These are phyloP conservation scores for Wickerhamomyces subpelliculosus DNA, from an alignment of 805 yeast genomes.

Conservation along the genomic window DNA sequence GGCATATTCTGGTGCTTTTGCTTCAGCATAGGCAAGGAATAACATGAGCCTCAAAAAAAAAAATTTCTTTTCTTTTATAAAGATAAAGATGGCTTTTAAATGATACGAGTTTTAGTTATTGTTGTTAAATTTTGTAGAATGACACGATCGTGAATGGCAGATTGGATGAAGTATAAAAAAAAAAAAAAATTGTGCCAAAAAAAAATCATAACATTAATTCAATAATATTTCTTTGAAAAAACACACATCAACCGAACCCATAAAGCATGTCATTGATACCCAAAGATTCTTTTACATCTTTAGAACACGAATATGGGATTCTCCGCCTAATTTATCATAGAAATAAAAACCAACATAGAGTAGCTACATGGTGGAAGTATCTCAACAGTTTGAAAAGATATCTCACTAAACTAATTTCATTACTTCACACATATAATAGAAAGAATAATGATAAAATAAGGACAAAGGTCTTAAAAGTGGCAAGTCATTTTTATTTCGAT, in stretches of 20 bases:
- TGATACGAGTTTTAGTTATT: too few species aligned
- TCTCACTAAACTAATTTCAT: conserved; percentile 32
- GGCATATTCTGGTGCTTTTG: conserved; percentile 53
- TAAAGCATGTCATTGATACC: background rate
- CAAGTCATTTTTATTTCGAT: conserved; percentile 26
- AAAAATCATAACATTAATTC: background rate
- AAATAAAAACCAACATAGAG: conserved; percentile 69
- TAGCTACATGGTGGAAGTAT: conserved; percentile 70
- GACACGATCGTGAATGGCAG: too few species aligned
- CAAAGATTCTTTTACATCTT: conserved; percentile 4
- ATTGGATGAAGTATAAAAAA: too few species aligned
- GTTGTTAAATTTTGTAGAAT: too few species aligned
- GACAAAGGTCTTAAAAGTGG: conserved; percentile 10
- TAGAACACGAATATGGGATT: conserved; percentile 47
- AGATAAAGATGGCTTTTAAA: too few species aligned
- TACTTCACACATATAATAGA: conserved; percentile 5
- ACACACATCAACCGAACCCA: background rate
- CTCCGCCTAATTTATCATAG: conserved; percentile 63
- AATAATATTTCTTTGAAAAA: too few species aligned
- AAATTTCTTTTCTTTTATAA: too few species aligned
- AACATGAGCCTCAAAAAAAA: too few species aligned
- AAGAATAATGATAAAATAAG: conserved; percentile 2
- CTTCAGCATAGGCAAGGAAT: conserved; percentile 6
- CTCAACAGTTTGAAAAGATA: conserved; percentile 57
- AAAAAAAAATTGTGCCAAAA: background rate